Evolutionary conservation across 78 protist species (phyloP).

Genomic region (Pigoraptor vietnamica): DNA sequence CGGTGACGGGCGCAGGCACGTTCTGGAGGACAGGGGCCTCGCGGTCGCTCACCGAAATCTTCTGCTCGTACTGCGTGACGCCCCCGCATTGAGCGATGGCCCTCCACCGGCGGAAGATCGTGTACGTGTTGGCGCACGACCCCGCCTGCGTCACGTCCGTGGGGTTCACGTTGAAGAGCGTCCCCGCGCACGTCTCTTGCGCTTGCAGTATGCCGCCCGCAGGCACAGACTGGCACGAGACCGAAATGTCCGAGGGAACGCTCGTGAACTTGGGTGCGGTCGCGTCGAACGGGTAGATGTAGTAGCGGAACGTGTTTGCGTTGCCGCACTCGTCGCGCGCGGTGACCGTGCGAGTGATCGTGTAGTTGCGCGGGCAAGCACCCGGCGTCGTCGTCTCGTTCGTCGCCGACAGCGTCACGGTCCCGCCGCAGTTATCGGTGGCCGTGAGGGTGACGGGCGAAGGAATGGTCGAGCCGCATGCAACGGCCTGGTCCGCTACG

Average conservation of each 20-base stretch:
- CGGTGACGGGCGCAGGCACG: not conserved
- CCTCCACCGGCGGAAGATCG: not conserved
- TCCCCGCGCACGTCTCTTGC: not conserved
- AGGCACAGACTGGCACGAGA: not conserved
- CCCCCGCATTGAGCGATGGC: not conserved
- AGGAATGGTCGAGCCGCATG: not conserved
- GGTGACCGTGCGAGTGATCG: not conserved
- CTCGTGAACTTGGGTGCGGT: not conserved
- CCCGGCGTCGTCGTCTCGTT: not conserved
- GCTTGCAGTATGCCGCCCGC: not conserved
- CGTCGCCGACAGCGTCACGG: not conserved
- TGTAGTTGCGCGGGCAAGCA: not conserved
- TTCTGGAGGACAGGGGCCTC: not conserved
- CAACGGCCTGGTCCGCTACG: not conserved
- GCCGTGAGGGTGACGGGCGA: not conserved
- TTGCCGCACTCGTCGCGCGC: not conserved
- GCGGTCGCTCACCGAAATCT: not conserved
- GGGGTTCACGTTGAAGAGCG: not conserved
- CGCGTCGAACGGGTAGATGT: not conserved
- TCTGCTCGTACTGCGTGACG: not conserved
- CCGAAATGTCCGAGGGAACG: not conserved
- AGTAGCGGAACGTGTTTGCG: not conserved
- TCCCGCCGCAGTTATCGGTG: not conserved
- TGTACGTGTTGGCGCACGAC: not conserved
- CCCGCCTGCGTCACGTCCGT: not conserved